These are phyloP conservation scores for Kwoniella botswanensis DNA, from an alignment of 768 basidiomycete genomes.

Conservation along the genomic window DNA sequence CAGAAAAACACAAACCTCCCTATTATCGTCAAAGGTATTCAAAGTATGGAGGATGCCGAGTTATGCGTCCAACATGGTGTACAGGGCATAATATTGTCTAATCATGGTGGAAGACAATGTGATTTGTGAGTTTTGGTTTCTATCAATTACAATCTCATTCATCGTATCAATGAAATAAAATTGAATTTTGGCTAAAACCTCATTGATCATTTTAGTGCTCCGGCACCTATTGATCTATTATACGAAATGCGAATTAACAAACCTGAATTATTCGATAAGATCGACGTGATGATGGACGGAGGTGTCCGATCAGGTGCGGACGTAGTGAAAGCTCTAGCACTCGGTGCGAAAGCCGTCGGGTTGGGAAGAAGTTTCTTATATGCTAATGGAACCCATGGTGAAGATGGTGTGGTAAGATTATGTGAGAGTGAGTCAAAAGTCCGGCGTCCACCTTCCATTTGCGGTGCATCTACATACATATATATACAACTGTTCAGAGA, in stretches of 20 bases:
- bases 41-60: conserved; percentile 71
- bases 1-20: conserved; percentile 61
- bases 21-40: conserved; percentile 64
- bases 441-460: not conserved
- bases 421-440: conserved; percentile 52
- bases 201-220: conserved; percentile 34
- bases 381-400: conserved; percentile 59
- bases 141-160: too few relatives aligned
- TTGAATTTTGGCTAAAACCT: too few relatives aligned
- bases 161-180: too few relatives aligned
- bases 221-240: conserved; percentile 65
- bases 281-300: conserved; percentile 82
- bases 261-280: conserved; percentile 65
- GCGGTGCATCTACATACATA: not conserved
- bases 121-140: conserved; percentile 58
- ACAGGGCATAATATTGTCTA: conserved; percentile 86
- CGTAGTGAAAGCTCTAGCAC: conserved; percentile 84
- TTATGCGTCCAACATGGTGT: conserved; percentile 84
- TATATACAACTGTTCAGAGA: too few relatives aligned
- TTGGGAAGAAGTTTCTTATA: conserved; percentile 60
- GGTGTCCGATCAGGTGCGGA: conserved; percentile 82
- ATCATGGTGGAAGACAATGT: conserved; percentile 75
- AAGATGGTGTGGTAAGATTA: conserved; percentile 56
- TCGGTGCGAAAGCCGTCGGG: conserved; percentile 62
- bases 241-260: conserved; percentile 74